phyloP scores from a whole-genome alignment of 176 grass and related monocot genomes.

The Cenchrus fungigraminus region DNA sequence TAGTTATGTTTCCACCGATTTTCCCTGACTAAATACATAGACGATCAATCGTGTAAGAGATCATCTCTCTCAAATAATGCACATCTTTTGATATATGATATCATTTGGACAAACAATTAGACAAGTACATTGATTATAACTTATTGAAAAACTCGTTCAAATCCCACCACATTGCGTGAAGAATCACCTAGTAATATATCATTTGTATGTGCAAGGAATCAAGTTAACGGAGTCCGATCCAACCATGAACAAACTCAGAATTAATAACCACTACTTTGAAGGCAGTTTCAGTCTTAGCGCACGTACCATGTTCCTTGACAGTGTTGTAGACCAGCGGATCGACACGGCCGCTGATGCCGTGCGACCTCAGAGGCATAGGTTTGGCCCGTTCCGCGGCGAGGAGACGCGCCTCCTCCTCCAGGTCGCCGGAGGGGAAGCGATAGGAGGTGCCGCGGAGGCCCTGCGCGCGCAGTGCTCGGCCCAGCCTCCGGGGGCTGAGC shows the following conservation, averaged over 20 bases:
- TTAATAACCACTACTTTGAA: neutral
- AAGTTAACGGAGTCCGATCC: no score
- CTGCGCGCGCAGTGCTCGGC: slow-evolving; percentile 2
- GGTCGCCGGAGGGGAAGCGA: slow-evolving; percentile 27
- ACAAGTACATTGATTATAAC: no score
- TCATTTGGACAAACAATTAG: no score
- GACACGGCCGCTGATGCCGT: slow-evolving; percentile 5
- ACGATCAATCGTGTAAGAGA: no score
- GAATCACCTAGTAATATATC: neutral
- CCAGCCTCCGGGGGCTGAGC: slow-evolving; percentile 27
- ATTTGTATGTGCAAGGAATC: neutral
- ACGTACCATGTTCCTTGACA: slow-evolving; percentile 1
- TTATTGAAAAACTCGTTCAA: no score
- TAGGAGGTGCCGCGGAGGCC: slow-evolving; percentile 15
- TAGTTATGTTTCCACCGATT: no score
- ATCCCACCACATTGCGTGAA: no score
- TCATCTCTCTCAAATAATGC: no score
- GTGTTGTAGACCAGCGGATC: neutral
- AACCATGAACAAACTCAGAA: neutral
- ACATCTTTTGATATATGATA: no score
- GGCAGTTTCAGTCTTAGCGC: neutral
- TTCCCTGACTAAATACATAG: no score
- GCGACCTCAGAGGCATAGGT: slow-evolving; percentile 21
- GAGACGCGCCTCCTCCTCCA: neutral
- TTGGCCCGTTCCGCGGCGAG: neutral